A percentile compares a stretch with the other conserved stretches of the same genome.
Evolutionary conservation across 495 filamentous ascomycete genomes (phyloP).

Genomic region (Podospora appendiculata): DNA sequence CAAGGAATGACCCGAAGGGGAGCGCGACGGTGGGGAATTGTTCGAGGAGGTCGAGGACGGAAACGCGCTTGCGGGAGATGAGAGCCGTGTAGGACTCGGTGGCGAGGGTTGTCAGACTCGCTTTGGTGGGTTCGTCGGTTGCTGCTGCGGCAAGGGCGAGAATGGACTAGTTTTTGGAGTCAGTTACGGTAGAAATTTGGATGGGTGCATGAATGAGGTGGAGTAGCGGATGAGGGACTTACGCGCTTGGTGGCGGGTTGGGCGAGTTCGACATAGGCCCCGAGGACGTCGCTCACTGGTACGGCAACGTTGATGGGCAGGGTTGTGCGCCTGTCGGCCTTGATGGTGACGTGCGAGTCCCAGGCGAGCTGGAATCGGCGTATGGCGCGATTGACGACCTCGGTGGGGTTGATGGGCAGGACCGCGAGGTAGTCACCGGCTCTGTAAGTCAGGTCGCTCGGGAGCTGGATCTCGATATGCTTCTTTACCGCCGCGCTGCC

Average conservation of each 20-base stretch:
- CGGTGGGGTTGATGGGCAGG: conserved; percentile 58
- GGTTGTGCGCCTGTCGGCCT: conserved; percentile 36
- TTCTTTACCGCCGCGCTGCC: conserved; percentile 52
- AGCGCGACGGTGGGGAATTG: conserved; percentile 47
- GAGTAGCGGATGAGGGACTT: conserved; percentile 6
- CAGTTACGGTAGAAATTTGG: not conserved
- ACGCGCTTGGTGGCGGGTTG: conserved; percentile 56
- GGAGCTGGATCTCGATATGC: conserved; percentile 59
- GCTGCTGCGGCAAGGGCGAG: conserved; percentile 34
- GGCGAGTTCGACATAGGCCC: conserved; percentile 64
- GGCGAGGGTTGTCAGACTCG: conserved; percentile 40
- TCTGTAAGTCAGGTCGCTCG: conserved; percentile 56
- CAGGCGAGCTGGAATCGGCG: conserved; percentile 47
- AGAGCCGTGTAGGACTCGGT: conserved; percentile 44
- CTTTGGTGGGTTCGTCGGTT: conserved; percentile 25
- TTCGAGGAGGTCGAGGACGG: conserved; percentile 58
- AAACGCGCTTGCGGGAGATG: conserved; percentile 49
- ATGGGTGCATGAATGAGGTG: too few relatives aligned
- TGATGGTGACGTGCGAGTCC: conserved; percentile 49
- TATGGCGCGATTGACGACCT: conserved; percentile 47
- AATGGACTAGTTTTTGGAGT: conserved; percentile 31
- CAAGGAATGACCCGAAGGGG: conserved; percentile 54
- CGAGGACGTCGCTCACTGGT: conserved; percentile 52
- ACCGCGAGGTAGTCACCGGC: conserved; percentile 73
- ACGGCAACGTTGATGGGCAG: conserved; percentile 54